Evolutionary conservation across 1,139 yeast genomes (phyloP).

Genomic region (Pichiaceae sp.): DNA sequence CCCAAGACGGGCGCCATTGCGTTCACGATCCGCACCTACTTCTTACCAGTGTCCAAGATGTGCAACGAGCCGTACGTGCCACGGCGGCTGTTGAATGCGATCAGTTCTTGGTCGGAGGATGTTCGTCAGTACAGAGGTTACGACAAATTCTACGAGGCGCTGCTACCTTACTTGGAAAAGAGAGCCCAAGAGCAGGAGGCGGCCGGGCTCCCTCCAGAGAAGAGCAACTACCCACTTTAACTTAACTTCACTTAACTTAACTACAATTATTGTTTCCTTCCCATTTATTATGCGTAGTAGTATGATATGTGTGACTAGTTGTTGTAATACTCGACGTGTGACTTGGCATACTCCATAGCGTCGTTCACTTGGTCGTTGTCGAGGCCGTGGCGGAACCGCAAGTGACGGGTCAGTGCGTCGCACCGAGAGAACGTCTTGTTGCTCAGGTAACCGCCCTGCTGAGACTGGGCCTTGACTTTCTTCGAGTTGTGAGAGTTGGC

Average conservation of each 20-base stretch:
- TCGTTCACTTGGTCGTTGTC: constrained; percentile 61
- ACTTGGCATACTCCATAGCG: constrained; percentile 67
- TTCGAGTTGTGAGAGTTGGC: constrained; percentile 26
- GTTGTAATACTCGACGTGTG: constrained; percentile 53
- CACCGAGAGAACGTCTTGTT: constrained; percentile 79
- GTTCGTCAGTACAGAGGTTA: constrained; percentile 55
- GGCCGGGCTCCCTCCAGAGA: constrained; percentile 33
- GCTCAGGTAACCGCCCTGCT: constrained; percentile 54
- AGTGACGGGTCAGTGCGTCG: constrained; percentile 91
- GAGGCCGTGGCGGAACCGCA: constrained; percentile 78
- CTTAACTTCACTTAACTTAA: too few species aligned
- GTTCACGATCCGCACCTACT: constrained; percentile 59
- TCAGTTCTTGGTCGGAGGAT: constrained; percentile 49
- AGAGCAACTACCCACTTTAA: constrained; percentile 35
- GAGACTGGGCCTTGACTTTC: constrained; percentile 34
- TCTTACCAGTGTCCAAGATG: constrained; percentile 44
- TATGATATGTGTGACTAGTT: constrained; percentile 10
- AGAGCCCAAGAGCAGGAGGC: constrained; percentile 44
- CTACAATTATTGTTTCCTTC: too few species aligned
- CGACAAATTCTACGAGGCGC: constrained; percentile 41
- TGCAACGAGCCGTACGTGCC: constrained; percentile 55
- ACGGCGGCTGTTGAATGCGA: constrained; percentile 47
- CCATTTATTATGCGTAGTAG: too few species aligned
- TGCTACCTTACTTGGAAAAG: constrained; percentile 45
- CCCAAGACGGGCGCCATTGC: constrained; percentile 54